These are phyloP conservation scores for Lasiodiplodia sp. DNA, from an alignment of 2,329 filamentous ascomycete genomes.

Conservation along the genomic window DNA sequence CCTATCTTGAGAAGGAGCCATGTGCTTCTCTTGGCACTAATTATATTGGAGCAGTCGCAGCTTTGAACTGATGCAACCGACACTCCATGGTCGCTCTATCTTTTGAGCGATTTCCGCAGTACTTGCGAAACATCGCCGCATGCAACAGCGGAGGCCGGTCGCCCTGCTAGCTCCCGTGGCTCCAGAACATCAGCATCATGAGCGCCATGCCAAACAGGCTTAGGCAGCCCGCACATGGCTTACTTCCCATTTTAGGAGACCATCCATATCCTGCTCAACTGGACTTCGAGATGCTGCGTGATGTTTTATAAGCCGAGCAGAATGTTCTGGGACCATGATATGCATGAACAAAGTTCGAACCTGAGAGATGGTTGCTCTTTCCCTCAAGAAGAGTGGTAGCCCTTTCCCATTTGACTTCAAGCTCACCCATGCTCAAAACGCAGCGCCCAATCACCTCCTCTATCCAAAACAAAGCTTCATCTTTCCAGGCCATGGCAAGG, in stretches of 20 bases:
- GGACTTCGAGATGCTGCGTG: no score
- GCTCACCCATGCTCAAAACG: background rate
- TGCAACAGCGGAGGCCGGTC: no score
- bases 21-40: background rate
- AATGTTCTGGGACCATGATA: no score
- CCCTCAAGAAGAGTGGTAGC: background rate
- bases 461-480: background rate
- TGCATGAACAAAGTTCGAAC: no score
- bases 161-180: no score
- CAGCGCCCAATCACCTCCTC: background rate
- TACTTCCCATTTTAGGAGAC: background rate
- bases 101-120: background rate
- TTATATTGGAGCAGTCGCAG: background rate
- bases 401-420: background rate
- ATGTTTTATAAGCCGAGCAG: no score
- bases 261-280: no score
- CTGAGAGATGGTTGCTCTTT: background rate
- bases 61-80: background rate
- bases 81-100: background rate
- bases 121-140: background rate
- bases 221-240: background rate
- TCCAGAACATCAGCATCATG: no score
- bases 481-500: slow-evolving; percentile 8
- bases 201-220: no score
- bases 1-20: background rate